Evolutionary conservation across 225 moss, liverwort and hornwort genomes (phyloP), one percentile per base, ranked within the genome.

Genomic region (Sphagnum tenellum): DNA sequence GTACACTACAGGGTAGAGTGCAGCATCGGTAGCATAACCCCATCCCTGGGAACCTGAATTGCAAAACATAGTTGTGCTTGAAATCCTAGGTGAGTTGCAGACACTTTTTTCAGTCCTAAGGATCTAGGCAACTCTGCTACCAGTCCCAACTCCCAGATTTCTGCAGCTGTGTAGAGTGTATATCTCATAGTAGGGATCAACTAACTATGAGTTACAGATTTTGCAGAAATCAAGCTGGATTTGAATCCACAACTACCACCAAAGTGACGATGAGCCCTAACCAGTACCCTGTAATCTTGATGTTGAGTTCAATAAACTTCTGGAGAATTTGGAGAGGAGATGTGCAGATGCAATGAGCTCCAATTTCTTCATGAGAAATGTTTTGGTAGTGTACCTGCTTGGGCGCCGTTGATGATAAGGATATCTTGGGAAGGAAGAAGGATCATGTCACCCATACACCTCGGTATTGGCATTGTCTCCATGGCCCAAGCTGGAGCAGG

Each of bases 361-460:
- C 48, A 50, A 63, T 3, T 50, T 8, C 9, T 3, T 50, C 5
- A 13, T 14, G 3, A 14, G 45, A 44, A 9, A 12, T 5, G 9
- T 4, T 7, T 7, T 55, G 54, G 45, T 14, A 66, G 29, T 29
- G 10, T 8, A 71, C 80, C 80, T 74, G 62, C 57, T 11, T 71
- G 52, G 54, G 80, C 80, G 46, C 80, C 80, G 12, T 80, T 80
- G 76, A 80, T 71, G 62, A 80, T 77, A 59, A 80, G 74, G 8
- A 77, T 65, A 9, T 80, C 69, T 44, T 12, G 52, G 46, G 74
- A 70, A 2, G 80, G 80, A 44, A 80, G 76, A 47, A 80, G 49
- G 47, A 81, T 60, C 81, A 81, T 74, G 48, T 81, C 81, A 2
- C 81, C 77, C 77, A 77, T 81, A 48, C 81, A 81, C 60, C 77